Base-by-base conservation (phyloP, 1,284 basidiomycete species). In the Tilletia indica region DNA sequence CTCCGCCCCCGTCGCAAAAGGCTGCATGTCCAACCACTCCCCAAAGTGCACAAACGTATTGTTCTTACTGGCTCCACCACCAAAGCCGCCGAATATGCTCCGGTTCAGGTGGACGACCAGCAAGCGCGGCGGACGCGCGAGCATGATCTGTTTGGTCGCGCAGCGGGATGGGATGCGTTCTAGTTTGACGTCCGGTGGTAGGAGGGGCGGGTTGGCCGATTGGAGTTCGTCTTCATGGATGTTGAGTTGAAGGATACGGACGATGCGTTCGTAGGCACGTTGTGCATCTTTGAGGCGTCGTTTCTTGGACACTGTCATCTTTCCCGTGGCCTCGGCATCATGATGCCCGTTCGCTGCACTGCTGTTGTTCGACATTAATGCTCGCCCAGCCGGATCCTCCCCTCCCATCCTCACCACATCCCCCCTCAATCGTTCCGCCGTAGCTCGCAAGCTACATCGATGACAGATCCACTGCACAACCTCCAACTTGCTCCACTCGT, bases 391-490 rank as follows among this genome's bases (percentile, higher is more conserved):
- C 0, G 58, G 42, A 31, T 51, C 48, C 11, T 48, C 51, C 34
- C 67, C 69, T 19, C 47, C 69, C 14, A 74, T 71, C 61, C 64
- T 25, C 0, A 42, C 5, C 19, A 72, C 69, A 3, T 71, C 76
- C 2, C 38, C 63, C 38, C 64, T 45, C 21, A 67, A 8, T 36
- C 58, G 64, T 4, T 58, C 68, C 9, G 75, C 63, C 4, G 80
- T 82, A 4, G 70, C 72, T 19, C 64, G 73, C 31, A 84, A 66
- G 16, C 76, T 82, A 66, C 82, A 84, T n/a, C 76, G 75, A 74
- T 76, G 78, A 71, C 82, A 84, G 34, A 75, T 76, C 82, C 82
- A 84, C 21, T 84, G 82, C 8, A 84, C 75, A 58, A 74, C 74
- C 67, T 84, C 82, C 49, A 83, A 70, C 64, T 79, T 72, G 31